Evolutionary conservation across 371 early-diverging fungal genomes (phyloP).

Genomic region (Actinomucor elegans): DNA sequence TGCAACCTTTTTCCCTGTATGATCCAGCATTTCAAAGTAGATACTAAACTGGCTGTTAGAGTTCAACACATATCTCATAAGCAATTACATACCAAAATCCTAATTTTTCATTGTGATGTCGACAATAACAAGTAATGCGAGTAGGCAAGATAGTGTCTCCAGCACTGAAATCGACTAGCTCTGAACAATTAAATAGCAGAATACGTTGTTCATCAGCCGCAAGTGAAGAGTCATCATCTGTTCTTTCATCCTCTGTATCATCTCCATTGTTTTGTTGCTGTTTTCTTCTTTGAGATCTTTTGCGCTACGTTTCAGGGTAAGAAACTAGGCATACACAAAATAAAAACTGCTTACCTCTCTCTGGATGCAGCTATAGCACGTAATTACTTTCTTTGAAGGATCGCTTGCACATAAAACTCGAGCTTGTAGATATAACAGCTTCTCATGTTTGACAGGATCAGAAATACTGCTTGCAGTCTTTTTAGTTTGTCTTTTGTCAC

Average conservation of each 20-base stretch:
- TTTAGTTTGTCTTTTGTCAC: constrained; percentile 62
- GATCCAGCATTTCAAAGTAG: constrained; percentile 78
- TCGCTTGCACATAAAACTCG: constrained; percentile 87
- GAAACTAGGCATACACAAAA: background rate
- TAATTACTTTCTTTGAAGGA: constrained; percentile 70
- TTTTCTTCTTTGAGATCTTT: constrained; percentile 55
- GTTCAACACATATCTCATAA: background rate
- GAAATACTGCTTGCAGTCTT: constrained; percentile 3
- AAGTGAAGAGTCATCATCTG: constrained; percentile 51
- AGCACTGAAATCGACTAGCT: constrained; percentile 84
- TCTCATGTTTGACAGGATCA: constrained; percentile 28
- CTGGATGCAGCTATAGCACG: constrained; percentile 86
- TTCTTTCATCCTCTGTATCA: constrained; percentile 20
- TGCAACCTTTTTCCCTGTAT: constrained; percentile 68
- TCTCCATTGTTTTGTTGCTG: constrained; percentile 26
- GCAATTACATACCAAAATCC: constrained; percentile 79
- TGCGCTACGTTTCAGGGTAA: constrained; percentile 26
- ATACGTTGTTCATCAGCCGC: constrained; percentile 72
- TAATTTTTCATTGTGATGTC: constrained; percentile 89
- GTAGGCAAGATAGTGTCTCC: constrained; percentile 91
- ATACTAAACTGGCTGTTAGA: constrained; percentile 36
- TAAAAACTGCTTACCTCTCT: constrained; percentile 62
- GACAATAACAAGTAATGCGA: constrained; percentile 93
- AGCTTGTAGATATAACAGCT: constrained; percentile 72
- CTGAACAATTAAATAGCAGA: constrained; percentile 85